Base-by-base conservation (phyloP, 1,139 yeast species). In the Saccharomyces hybrid region DNA sequence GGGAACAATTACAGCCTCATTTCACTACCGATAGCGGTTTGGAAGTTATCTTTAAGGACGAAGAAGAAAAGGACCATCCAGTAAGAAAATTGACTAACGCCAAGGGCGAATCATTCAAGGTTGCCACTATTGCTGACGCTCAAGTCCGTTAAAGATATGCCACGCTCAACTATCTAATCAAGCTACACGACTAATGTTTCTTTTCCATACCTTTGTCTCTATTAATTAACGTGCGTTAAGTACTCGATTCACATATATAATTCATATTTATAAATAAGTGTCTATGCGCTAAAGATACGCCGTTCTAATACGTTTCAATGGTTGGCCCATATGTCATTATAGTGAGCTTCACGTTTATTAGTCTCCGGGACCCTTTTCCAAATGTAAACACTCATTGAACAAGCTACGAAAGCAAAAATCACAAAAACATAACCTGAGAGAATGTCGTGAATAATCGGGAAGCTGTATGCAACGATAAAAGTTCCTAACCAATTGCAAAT, bases 1-100 rank as follows among this genome's bases (percentile, higher is more conserved):
- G 96, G 93, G 99, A 95, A 79, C 80, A 91, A 53, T 78, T 88
- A 61, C 99, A 95, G 78, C 98, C 97, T 52, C 78, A 80, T 57
- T 91, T 93, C 79, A 76, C 93, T 56, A 91, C 98, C 49, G 83
- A 78, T 63, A 95, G 83, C 48, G 74, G 75, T 52, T 79, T 85
- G 57, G 88, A 88, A 69, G 96, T 91, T 50, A 80, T 88, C 58
- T 91, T 81, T 78, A 85, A 85, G 65, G 86, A 78, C 65, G 76
- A 72, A 16, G 69, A 65, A 51, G 74, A 75, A 61, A 96, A 88
- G 68, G 93, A 95, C 62, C 84, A 86, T 69, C 82, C 83, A 55
- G 84, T 86, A 59, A 84, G 83, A 71, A 84, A 78, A 72, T 81
- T 93, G 73, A 89, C 90, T 54, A 88, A 86, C 72, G 82, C 78